Evolutionary conservation across 2,329 filamentous ascomycete genomes (phyloP), one percentile per base, ranked within the genome.

Genomic region (Diaporthe humulicola): DNA sequence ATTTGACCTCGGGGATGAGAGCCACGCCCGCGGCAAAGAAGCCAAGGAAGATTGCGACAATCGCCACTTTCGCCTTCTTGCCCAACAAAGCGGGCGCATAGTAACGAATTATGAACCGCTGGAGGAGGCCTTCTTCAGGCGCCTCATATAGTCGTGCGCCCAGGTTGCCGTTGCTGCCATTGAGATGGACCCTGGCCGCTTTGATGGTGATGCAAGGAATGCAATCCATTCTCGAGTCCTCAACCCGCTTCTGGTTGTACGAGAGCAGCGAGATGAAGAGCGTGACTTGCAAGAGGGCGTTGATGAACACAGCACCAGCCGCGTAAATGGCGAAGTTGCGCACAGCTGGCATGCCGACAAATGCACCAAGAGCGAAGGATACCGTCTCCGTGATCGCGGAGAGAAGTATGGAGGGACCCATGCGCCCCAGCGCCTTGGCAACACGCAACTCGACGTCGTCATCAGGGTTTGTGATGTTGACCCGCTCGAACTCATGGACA

Each of bases 311-410:
- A 15, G 97, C 97, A 69, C 97, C 97, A 2, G 97, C 96, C 17
- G 97, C 97, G 82, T 99, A 99, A 3, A 96, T 93, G 22, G 97
- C 97, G 84, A 99, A 99, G 84, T 99, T 99, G 77, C 95, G 92
- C 57, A 99, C 97, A 2, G 97, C 97, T 22, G 97, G 97, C 97
- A 99, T 99, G 66, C 96, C 96, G 9, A 98, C 97, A 76, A 97
- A 96, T 56, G 95, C 94, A 17, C 97, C 97, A 15, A 99, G 89
- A 2, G 95, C 93, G 83, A 99, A 99, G 2, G 96, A 96, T 33
- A 96, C 92, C 0, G 96, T 99, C 83, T 99, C 97, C 0, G 96
- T 98, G 45, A 94, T 89, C n/a, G 96, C 96, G 12, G 97, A 98
- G 54, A 99, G 92, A 25, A 99, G 89, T 71, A 99, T 98, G 1